Base-by-base conservation (phyloP, 2,329 filamentous ascomycete species). In the Colletotrichum acutatum region DNA sequence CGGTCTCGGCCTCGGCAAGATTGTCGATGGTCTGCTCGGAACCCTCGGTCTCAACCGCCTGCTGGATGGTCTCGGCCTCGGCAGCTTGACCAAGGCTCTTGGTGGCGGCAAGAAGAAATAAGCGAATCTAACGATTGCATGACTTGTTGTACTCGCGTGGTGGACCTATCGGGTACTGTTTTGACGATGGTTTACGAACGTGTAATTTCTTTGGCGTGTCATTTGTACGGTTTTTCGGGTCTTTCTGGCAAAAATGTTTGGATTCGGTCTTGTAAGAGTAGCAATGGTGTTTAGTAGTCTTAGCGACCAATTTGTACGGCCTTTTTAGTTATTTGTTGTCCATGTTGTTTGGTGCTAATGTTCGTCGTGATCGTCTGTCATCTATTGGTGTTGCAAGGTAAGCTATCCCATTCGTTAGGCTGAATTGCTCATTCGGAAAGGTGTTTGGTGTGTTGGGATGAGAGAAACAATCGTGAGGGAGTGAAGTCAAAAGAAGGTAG, bases 1-100 rank as follows among this genome's bases (percentile, higher is more conserved):
- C 77, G 94, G 93, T 5, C 90, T 98, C 32, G 95, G 95, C 70
- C 89, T 98, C 1, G 95, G 95, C 72, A 93, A 93, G 19, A 82
- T 98, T 0, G 90, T 98, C 76, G 94, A 96, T 75, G 91, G 92
- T 61, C 85, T 97, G 4, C 88, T 98, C 1, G 93, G 94, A 68
- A 92, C 93, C 1, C 84, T 97, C 24, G 94, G 94, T 16, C 87
- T 97, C 72, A 91, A 92, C 82, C 94, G 93, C 80, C 85, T 97
- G 24, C 88, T 97, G 19, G 90, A 91, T 8, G 89, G 92, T 2
- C 88, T 98, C 32, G 95, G 95, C 74, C 83, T 95, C 0, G 87
- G 88, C 4, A 78, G 80, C 1, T 75, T 88, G 28, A 82, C 86
- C 5, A 82, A 81, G 5, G 78, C 83, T 0, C 74, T 88, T 9